Percentiles rank a stretch among this genome's conserved stretches.
phyloP scores from a whole-genome alignment of 257 asterid genomes.

The Scutellaria galericulata region DNA sequence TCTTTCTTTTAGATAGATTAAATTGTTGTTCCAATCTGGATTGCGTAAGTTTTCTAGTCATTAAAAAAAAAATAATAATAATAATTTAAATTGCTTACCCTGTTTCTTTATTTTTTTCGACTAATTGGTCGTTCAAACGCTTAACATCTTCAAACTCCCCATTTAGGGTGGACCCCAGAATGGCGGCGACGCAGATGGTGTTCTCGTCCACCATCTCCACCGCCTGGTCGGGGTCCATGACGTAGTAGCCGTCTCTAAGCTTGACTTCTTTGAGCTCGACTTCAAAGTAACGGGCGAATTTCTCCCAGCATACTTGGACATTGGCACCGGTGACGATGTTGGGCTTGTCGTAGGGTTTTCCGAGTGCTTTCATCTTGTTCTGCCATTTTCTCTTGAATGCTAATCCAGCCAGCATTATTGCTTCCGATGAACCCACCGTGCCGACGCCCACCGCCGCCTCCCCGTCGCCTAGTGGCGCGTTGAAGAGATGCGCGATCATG shows the following conservation, averaged over 20 bases:
- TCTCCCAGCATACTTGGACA: slow-evolving; percentile 97
- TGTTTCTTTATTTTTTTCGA: slow-evolving; percentile 67
- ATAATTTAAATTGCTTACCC: slow-evolving; percentile 46
- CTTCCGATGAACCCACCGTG: slow-evolving; percentile 94
- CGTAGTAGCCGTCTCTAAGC: slow-evolving; percentile 78
- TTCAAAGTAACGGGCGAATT: slow-evolving; percentile 87
- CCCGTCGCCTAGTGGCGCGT: slow-evolving; percentile 78
- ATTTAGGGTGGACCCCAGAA: slow-evolving; percentile 83
- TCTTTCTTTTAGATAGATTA: no score
- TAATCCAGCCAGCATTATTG: slow-evolving; percentile 93
- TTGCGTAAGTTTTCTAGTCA: no score
- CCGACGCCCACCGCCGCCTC: slow-evolving; percentile 91
- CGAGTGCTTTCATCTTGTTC: slow-evolving; percentile 74
- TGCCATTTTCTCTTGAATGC: slow-evolving; percentile 95
- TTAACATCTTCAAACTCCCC: slow-evolving; percentile 96
- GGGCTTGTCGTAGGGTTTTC: slow-evolving; percentile 86
- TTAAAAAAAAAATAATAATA: not conserved
- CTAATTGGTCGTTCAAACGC: slow-evolving; percentile 69
- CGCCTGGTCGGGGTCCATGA: slow-evolving; percentile 89
- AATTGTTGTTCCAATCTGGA: no score
- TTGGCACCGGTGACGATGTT: slow-evolving; percentile 93
- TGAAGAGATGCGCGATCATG: slow-evolving; percentile 87
- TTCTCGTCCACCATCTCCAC: slow-evolving; percentile 91
- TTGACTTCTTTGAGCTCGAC: slow-evolving; percentile 92
- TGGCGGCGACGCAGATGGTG: slow-evolving; percentile 93